These are phyloP conservation scores for Saccharomycopsis capsularis DNA, from an alignment of 805 yeast species.

Conservation along the genomic window DNA sequence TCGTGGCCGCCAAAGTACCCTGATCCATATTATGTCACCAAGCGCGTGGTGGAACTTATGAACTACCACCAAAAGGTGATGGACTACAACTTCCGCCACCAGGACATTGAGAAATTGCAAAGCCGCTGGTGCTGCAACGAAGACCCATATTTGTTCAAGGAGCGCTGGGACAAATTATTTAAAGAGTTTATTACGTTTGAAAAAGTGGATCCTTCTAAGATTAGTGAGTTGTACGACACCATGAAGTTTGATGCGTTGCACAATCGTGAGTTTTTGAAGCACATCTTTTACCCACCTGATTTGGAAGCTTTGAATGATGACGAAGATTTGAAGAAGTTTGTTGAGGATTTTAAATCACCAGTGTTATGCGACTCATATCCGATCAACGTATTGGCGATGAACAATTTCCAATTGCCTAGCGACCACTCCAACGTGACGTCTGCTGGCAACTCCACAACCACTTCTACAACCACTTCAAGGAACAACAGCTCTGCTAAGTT, in stretches of 20 bases:
- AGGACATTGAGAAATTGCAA: conserved; percentile 64
- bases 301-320: conserved; percentile 32
- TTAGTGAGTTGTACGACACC: conserved; percentile 93
- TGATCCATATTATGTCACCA: conserved; percentile 89
- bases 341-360: conserved; percentile 38
- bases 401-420: conserved; percentile 56
- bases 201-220: conserved; percentile 95
- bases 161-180: conserved; percentile 95
- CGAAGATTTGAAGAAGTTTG: conserved; percentile 27
- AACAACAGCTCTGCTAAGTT: conserved; percentile 8
- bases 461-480: conserved; percentile 2
- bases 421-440: conserved; percentile 27
- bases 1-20: conserved; percentile 99
- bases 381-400: conserved; percentile 67
- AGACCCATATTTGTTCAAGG: conserved; percentile 82
- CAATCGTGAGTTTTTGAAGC: conserved; percentile 80
- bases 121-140: conserved; percentile 94
- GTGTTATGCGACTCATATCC: conserved; percentile 66
- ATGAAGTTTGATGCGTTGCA: conserved; percentile 98
- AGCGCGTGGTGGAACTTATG: conserved; percentile 92
- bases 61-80: conserved; percentile 78
- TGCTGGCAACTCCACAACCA: conserved; percentile 18
- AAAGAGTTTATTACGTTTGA: conserved; percentile 88
- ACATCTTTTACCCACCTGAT: conserved; percentile 64
- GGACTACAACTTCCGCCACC: conserved; percentile 68